Evolutionary conservation across 805 yeast species (phyloP), one percentile per base, ranked within the genome.

Genomic region (Lipomyces lipofer): DNA sequence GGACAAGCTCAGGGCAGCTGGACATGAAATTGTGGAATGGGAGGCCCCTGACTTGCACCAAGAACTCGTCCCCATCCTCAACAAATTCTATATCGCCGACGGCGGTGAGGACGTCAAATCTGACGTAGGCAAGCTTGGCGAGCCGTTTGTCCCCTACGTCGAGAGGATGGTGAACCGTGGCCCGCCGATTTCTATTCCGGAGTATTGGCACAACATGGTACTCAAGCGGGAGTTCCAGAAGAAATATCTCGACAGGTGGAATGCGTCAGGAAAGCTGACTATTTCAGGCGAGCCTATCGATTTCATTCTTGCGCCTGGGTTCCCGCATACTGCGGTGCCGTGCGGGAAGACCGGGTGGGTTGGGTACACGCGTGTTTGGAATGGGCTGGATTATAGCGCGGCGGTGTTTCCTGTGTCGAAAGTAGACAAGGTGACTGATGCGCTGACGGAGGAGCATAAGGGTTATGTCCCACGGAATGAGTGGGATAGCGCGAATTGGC

Each of bases 21-120:
- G 86, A 25, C 82, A 79, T 62, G 78, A 77, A 53, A 73, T 79
- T 9, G 71, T 81, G 43, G 77, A 76, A 47, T 74, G 82, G 77
- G 71, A 73, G n/a, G 76, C 78, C 25, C 60, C 58, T 10, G 60
- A 58, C 4, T 43, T 58, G 4, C 77, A 73, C 54, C 54, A 65
- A 29, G 66, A 75, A 28, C 63, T 72, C 49, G 66, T 66, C 47
- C 67, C 68, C 3, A 53, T 72, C 13, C 68, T 73, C 45, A 64
- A 70, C 21, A 63, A 62, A 17, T 72, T 79, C 52, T 79, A 73
- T 62, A 58, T 69, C 12, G 75, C 79, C 35, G 83, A 78, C 62
- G 81, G 80, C 22, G 77, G 77, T 24, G 62, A 58, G 47, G 73
- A 73, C 21, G 57, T 56, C 30, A 48, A 48, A 49, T 27, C 47